phyloP scores from a whole-genome alignment of 2,329 filamentous ascomycete species.

The Hymenoscyphus infarciens region DNA sequence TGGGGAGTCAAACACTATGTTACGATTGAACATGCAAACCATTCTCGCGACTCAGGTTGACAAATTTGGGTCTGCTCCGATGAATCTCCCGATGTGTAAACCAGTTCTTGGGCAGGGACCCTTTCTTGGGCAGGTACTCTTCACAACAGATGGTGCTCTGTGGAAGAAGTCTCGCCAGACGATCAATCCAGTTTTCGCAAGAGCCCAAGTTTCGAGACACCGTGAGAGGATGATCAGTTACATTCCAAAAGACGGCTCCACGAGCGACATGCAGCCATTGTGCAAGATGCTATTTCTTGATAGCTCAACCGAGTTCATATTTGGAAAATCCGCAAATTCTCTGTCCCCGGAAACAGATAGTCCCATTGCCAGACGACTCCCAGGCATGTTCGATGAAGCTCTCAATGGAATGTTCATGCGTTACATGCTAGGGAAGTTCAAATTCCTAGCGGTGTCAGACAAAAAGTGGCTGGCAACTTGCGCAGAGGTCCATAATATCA shows the following conservation, averaged over 20 bases:
- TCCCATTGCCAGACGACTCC: slow-evolving; percentile 9
- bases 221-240: slow-evolving; percentile 52
- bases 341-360: slow-evolving; percentile 13
- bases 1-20: slow-evolving; percentile 11
- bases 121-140: too few relatives aligned
- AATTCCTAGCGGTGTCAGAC: slow-evolving; percentile 8
- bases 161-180: slow-evolving; percentile 30
- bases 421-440: slow-evolving; percentile 11
- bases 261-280: slow-evolving; percentile 56
- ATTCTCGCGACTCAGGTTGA: slow-evolving; percentile 9
- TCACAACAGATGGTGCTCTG: slow-evolving; percentile 1
- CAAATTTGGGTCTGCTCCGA: slow-evolving; percentile 4
- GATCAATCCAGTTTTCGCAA: slow-evolving; percentile 50
- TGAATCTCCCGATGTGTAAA: slow-evolving; percentile 8
- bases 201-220: slow-evolving; percentile 47
- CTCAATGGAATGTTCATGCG: slow-evolving; percentile 14
- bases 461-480: slow-evolving; percentile 13
- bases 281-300: slow-evolving; percentile 64
- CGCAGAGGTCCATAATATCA: slow-evolving; percentile 14
- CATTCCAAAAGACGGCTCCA: slow-evolving; percentile 50
- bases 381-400: slow-evolving; percentile 14
- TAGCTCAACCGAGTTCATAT: slow-evolving; percentile 35
- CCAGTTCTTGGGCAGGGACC: slow-evolving; percentile 3
- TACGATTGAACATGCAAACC: slow-evolving; percentile 4
- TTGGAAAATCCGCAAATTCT: slow-evolving; percentile 33